Evolutionary conservation across 208 protist genomes (phyloP).

Genomic region (Crithidia acanthocephali): DNA sequence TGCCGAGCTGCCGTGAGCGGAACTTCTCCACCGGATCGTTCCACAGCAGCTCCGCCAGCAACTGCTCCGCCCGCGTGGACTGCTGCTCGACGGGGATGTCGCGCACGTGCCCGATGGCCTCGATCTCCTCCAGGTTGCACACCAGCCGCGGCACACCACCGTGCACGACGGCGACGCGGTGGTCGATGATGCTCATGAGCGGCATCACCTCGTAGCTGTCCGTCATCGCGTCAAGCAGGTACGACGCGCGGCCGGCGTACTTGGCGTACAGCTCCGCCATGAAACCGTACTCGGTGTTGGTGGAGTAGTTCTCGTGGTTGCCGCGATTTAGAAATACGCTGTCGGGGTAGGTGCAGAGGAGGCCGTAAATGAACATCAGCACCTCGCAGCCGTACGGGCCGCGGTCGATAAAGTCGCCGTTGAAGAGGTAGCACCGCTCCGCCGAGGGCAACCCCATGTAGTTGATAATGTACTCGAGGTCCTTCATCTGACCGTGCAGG

Average conservation of each 20-base stretch:
- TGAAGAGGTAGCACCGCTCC: slow-evolving; percentile 95
- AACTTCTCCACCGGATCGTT: slow-evolving; percentile 96
- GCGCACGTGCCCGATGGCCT: slow-evolving; percentile 92
- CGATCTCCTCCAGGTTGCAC: slow-evolving; percentile 79
- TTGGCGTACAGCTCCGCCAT: slow-evolving; percentile 72
- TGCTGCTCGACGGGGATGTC: slow-evolving; percentile 97
- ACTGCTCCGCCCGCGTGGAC: slow-evolving; percentile 91
- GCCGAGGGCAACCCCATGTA: slow-evolving; percentile 60
- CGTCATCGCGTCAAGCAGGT: slow-evolving; percentile 53
- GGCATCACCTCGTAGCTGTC: slow-evolving; percentile 92
- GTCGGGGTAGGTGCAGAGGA: slow-evolving; percentile 79
- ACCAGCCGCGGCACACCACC: slow-evolving; percentile 95
- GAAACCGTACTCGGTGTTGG: slow-evolving; percentile 89
- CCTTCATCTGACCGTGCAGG: slow-evolving; percentile 90
- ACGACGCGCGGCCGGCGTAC: slow-evolving; percentile 55
- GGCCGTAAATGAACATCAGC: slow-evolving; percentile 74
- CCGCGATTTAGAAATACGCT: slow-evolving; percentile 92
- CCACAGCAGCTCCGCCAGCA: slow-evolving; percentile 99
- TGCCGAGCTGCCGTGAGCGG: slow-evolving; percentile 76
- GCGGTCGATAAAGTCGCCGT: slow-evolving; percentile 99
- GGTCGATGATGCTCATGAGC: slow-evolving; percentile 86
- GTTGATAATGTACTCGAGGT: slow-evolving; percentile 71
- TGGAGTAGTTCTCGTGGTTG: slow-evolving; percentile 91
- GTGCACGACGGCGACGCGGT: slow-evolving; percentile 97
- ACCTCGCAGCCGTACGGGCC: slow-evolving; percentile 97